A percentile compares a stretch with the other conserved stretches of the same genome.
Evolutionary conservation across 345 rosid species (phyloP).

Genomic region (Eucalyptus marginata): DNA sequence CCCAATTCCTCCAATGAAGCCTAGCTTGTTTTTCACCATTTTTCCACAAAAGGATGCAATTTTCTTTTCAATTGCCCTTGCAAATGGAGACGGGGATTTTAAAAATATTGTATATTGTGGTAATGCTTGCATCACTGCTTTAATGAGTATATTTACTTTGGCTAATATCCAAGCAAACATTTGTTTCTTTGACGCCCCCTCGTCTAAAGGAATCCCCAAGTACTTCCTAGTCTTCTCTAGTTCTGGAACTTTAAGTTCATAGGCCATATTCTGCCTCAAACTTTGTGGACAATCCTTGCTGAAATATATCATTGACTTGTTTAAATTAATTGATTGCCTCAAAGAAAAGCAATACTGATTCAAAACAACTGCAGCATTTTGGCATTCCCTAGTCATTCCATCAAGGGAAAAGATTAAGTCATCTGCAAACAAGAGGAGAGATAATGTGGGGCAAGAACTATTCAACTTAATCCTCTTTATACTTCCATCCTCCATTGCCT

Average conservation of each 20-base stretch:
- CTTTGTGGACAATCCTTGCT: not conserved
- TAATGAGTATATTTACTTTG: not conserved
- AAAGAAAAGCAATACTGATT: not conserved
- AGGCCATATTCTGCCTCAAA: not conserved
- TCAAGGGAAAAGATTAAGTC: not conserved
- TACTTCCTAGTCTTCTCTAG: not conserved
- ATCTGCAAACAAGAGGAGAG: not conserved
- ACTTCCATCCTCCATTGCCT: rapidly evolving
- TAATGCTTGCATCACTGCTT: not conserved
- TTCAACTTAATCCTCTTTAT: not conserved
- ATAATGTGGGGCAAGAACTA: not conserved
- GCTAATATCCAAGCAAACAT: not conserved
- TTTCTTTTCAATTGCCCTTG: not conserved
- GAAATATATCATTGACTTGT: not conserved
- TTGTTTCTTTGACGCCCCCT: not conserved
- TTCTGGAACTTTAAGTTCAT: not conserved
- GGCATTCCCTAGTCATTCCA: not conserved
- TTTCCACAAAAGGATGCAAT: not conserved
- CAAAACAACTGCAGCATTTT: not conserved
- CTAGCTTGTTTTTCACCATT: not conserved
- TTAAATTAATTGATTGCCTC: not conserved
- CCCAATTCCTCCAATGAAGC: not conserved
- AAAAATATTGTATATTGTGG: not conserved
- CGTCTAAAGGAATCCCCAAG: not conserved
- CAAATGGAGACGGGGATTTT: not conserved